Percentiles rank a stretch among this genome's conserved stretches.
phyloP scores from a whole-genome alignment of 768 basidiomycete species.

The Boletus tylopilopsis region DNA sequence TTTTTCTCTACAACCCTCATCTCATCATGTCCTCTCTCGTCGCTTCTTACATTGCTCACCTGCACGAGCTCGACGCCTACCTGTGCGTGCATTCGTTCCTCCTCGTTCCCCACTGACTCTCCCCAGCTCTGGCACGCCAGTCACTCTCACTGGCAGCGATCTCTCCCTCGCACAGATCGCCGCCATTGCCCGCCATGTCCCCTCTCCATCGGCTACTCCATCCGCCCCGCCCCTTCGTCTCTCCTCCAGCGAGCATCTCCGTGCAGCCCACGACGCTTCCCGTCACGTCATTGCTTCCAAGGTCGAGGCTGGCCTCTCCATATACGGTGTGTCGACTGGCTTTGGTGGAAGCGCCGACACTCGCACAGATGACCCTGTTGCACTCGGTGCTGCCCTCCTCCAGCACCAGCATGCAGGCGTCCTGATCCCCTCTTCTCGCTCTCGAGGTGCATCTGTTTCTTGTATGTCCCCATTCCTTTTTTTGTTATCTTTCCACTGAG shows the following conservation, averaged over 20 bases:
- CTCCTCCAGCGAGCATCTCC: slow-evolving; percentile 28
- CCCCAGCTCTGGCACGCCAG: slow-evolving; percentile 54
- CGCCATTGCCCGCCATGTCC: slow-evolving; percentile 61
- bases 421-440: slow-evolving; percentile 49
- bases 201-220: slow-evolving; percentile 40
- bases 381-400: slow-evolving; percentile 77
- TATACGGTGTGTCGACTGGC: slow-evolving; percentile 83
- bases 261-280: slow-evolving; percentile 55
- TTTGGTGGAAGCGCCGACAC: slow-evolving; percentile 91
- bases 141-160: slow-evolving; percentile 64
- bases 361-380: slow-evolving; percentile 67
- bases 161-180: slow-evolving; percentile 75
- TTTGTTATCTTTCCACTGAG: not conserved
- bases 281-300: slow-evolving; percentile 64
- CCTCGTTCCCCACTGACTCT: not conserved
- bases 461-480: not conserved
- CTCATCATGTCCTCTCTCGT: slow-evolving; percentile 36
- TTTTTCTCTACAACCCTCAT: not conserved
- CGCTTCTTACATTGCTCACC: slow-evolving; percentile 53
- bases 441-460: not conserved
- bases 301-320: slow-evolving; percentile 59
- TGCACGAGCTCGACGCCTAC: slow-evolving; percentile 60
- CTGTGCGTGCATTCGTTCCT: slow-evolving; percentile 41
- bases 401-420: slow-evolving; percentile 82
- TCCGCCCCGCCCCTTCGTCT: slow-evolving; percentile 22